A percentile compares a stretch with the other conserved stretches of the same genome.
phyloP scores from a whole-genome alignment of 257 asterid genomes.

The Ballota nigra region DNA sequence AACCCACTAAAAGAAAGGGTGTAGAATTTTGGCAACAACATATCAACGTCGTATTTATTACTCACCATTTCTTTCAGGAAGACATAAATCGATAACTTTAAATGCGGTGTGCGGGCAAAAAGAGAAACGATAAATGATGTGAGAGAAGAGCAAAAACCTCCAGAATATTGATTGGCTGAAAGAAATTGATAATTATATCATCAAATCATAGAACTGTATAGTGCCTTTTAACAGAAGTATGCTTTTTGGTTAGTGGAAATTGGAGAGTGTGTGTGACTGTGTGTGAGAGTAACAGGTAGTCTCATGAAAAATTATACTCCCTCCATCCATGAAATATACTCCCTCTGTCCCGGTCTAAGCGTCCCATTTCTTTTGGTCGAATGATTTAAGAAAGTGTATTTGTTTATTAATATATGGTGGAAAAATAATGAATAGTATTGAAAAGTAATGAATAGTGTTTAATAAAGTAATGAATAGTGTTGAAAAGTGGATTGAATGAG shows the following conservation, averaged over 20 bases:
- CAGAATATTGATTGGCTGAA: not conserved
- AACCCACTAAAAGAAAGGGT: not conserved
- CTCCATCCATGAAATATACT: too few relatives aligned
- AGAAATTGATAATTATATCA: conserved; percentile 8
- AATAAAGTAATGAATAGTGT: too few relatives aligned
- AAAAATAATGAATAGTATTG: too few relatives aligned
- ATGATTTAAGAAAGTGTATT: too few relatives aligned
- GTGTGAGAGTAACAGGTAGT: too few relatives aligned
- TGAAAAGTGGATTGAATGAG: too few relatives aligned
- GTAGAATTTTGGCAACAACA: not conserved
- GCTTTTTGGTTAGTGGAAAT: not conserved
- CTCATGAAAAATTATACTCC: too few relatives aligned
- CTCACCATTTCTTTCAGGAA: not conserved
- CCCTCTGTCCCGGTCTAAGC: too few relatives aligned
- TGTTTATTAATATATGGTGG: too few relatives aligned
- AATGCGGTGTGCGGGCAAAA: conserved; percentile 9
- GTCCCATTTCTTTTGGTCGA: too few relatives aligned
- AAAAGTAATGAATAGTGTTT: too few relatives aligned
- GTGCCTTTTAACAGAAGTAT: not conserved
- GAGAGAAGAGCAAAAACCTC: conserved; percentile 21
- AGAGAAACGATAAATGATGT: conserved; percentile 17
- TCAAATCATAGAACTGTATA: not conserved
- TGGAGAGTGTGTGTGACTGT: too few relatives aligned
- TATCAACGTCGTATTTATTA: not conserved
- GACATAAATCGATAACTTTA: conserved; percentile 7